phyloP scores from a whole-genome alignment of 2,329 filamentous ascomycete species.

The Pestalotiopsis sp. region DNA sequence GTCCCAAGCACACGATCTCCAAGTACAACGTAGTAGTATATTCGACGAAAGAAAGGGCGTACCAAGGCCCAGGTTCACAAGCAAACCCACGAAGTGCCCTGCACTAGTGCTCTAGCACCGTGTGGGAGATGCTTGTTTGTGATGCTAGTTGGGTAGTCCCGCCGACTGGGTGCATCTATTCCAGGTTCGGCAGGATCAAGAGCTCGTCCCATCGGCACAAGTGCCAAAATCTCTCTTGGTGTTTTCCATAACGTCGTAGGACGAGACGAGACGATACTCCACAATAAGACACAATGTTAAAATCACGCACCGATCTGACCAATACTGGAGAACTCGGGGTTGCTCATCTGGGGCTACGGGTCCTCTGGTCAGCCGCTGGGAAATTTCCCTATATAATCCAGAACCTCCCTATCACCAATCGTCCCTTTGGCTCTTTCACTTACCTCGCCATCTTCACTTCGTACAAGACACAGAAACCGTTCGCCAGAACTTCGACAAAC shows the following conservation, averaged over 20 bases:
- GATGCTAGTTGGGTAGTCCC: background rate
- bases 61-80: background rate
- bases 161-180: conserved; percentile 1
- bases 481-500: background rate
- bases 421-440: background rate
- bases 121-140: background rate
- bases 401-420: background rate
- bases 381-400: conserved; percentile 5
- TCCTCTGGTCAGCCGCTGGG: background rate
- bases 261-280: conserved; percentile 4
- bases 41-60: no score
- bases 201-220: background rate
- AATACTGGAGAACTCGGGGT: conserved; percentile 11
- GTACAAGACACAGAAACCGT: background rate
- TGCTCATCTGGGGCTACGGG: conserved; percentile 4
- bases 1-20: background rate
- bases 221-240: conserved; percentile 7
- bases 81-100: background rate
- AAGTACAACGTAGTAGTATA: no score
- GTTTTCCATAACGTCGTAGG: background rate
- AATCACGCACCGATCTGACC: conserved; percentile 10
- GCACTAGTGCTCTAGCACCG: background rate
- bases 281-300: conserved; percentile 8
- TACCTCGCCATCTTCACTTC: background rate
- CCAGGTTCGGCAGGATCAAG: conserved; percentile 2